These are phyloP conservation scores for Penicillium riverlandense DNA, from an alignment of 495 filamentous ascomycete genomes.

Conservation along the genomic window DNA sequence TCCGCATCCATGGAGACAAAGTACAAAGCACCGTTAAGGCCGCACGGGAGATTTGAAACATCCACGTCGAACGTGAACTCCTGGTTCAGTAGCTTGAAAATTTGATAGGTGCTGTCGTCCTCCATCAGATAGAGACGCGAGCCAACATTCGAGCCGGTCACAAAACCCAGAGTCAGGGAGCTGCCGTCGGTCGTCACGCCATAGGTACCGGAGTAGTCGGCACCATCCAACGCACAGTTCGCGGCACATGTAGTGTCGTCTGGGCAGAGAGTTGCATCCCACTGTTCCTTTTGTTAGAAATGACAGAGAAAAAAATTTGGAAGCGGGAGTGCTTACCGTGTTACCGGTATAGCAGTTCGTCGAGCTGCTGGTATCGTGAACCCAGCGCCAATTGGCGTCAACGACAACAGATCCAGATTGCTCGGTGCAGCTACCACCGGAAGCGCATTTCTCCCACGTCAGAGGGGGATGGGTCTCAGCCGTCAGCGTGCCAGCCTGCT, in stretches of 20 bases:
- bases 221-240: conserved; percentile 56
- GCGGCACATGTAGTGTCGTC: conserved; percentile 45
- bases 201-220: conserved; percentile 49
- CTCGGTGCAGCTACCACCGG: conserved; percentile 42
- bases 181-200: conserved; percentile 50
- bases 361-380: conserved; percentile 42
- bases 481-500: conserved; percentile 50
- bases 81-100: conserved; percentile 49
- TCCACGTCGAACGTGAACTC: conserved; percentile 69
- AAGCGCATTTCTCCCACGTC: conserved; percentile 49
- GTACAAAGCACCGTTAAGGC: conserved; percentile 68
- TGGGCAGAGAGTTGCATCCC: conserved; percentile 49
- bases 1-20: conserved; percentile 57
- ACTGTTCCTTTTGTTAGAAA: conserved; percentile 9
- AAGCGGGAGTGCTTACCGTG: conserved; percentile 7
- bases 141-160: conserved; percentile 43
- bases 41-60: conserved; percentile 56
- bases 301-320: not conserved
- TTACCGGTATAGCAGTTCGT: conserved; percentile 62
- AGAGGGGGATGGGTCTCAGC: conserved; percentile 54
- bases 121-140: conserved; percentile 57
- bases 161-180: conserved; percentile 49
- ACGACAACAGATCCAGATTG: conserved; percentile 49
- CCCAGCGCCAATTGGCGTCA: conserved; percentile 61
- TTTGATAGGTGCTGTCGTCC: conserved; percentile 49